Base-by-base conservation (phyloP, 306 rosid species). In the Carpinus viminea region DNA sequence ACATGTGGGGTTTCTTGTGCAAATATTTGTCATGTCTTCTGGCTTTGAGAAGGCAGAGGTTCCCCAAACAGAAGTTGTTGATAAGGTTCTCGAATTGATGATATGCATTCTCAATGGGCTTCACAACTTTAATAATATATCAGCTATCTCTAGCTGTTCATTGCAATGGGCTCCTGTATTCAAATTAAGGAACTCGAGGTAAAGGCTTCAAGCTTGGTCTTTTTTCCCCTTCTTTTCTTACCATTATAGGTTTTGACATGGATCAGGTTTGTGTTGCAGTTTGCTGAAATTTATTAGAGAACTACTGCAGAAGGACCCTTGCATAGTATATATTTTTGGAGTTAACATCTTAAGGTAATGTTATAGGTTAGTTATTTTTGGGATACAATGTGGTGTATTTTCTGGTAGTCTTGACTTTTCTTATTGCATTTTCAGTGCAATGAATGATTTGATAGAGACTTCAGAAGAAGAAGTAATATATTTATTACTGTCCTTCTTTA, bases 101-200 rank as follows among this genome's bases (percentile, higher is more conserved):
- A 46, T 87, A 68, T 86, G 76, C 62, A 87, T 90, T 84, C 95
- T 92, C 20, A 81, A 83, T 51, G 97, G 97, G 75, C 88, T 94
- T 72, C 84, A 83, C 82, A 71, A 61, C 82, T 71, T 31, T 76
- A 73, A 68, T 78, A 81, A 84, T 59, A 52, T 78, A 74, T 78
- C 90, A 54, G 65, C 82, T 43, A 86, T 94, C 83, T 83, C 89
- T 17, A 77, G 72, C 55, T 92, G 97, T 84, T 92, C 95, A 41
- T 47, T 86, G 84, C 88, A 80, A 53, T 94, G 97, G 98, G 86
- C 91, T 83, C 90, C 93, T 18, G 80, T 91, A 76, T 94, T 94
- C 81, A 84, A 76, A 72, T 79, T 83, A 54, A 83, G 51, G 75
- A 83, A 81, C 78, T 69, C 83, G 50, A 88, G 97, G 98, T 94